Evolutionary conservation across 2,329 filamentous ascomycete genomes (phyloP).

Genomic region (Coniochaeta hoffmannii): DNA sequence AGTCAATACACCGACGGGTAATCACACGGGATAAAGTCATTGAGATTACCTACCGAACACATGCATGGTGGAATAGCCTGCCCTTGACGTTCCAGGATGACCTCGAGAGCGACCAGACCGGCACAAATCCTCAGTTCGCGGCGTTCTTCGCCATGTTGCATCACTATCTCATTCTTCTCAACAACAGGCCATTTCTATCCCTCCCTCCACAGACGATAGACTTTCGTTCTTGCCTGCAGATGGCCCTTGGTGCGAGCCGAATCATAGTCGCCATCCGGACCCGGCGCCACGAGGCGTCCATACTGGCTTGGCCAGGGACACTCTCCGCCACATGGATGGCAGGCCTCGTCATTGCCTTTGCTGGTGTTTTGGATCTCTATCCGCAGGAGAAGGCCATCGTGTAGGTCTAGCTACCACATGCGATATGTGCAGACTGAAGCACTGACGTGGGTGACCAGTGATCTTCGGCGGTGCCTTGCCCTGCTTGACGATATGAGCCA

Average conservation of each 20-base stretch:
- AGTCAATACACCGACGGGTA: conserved; percentile 16
- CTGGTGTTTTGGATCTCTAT: conserved; percentile 21
- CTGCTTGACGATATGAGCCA: neutral
- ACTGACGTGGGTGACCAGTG: neutral
- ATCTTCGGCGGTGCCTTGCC: neutral
- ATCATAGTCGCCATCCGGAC: conserved; percentile 18
- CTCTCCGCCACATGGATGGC: conserved; percentile 29
- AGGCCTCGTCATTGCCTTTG: conserved; percentile 26
- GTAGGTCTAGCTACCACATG: conserved; percentile 1
- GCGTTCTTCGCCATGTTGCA: conserved; percentile 22
- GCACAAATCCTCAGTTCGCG: conserved; percentile 2
- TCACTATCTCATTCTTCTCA: conserved; percentile 23
- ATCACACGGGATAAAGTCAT: conserved; percentile 13
- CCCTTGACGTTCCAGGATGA: conserved; percentile 12
- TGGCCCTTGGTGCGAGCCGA: conserved; percentile 19
- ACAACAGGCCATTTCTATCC: conserved; percentile 26
- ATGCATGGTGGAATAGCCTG: conserved; percentile 19
- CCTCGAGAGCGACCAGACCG: neutral
- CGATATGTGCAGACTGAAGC: neutral
- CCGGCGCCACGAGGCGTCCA: conserved; percentile 9
- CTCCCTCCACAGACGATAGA: conserved; percentile 17
- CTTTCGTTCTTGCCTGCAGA: conserved; percentile 23
- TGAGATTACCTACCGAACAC: conserved; percentile 12
- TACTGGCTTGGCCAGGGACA: conserved; percentile 23
- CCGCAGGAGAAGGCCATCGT: conserved; percentile 11